Evolutionary conservation across 495 filamentous ascomycete species (phyloP).

Genomic region (Xylaria nigripes): DNA sequence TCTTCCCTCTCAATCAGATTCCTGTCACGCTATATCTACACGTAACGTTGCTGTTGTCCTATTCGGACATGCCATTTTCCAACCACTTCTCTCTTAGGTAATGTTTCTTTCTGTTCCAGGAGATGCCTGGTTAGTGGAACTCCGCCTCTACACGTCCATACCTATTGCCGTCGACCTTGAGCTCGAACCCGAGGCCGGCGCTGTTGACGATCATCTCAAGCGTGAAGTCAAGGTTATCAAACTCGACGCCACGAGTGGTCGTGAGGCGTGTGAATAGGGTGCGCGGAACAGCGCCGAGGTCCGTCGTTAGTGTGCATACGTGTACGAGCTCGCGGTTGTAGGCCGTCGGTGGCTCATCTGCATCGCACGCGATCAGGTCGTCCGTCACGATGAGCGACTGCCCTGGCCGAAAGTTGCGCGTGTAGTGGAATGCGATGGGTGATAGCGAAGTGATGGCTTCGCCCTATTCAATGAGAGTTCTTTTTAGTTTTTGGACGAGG

Average conservation of each 20-base stretch:
- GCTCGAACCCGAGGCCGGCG: conserved; percentile 60
- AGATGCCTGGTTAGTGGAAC: conserved; percentile 42
- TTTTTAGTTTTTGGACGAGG: too few relatives aligned
- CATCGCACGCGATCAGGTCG: conserved; percentile 63
- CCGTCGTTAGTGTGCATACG: conserved; percentile 70
- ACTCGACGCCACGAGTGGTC: conserved; percentile 65
- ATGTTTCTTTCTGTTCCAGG: background rate
- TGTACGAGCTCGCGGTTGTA: conserved; percentile 50
- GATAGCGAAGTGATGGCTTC: conserved; percentile 58
- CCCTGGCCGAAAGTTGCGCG: conserved; percentile 63
- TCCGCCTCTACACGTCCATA: conserved; percentile 66
- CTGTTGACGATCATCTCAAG: conserved; percentile 69
- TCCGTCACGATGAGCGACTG: conserved; percentile 62
- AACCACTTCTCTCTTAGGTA: too few relatives aligned
- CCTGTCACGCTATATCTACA: too few relatives aligned
- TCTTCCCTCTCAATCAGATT: too few relatives aligned
- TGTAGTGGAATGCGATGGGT: conserved; percentile 69
- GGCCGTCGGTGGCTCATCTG: conserved; percentile 52
- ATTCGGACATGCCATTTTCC: too few relatives aligned
- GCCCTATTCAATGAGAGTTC: conserved; percentile 41
- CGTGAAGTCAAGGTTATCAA: conserved; percentile 67
- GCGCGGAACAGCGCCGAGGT: conserved; percentile 59
- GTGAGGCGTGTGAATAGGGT: conserved; percentile 57
- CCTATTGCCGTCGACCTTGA: conserved; percentile 63
- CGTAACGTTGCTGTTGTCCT: too few relatives aligned